These are phyloP conservation scores for Argentina anserina DNA, from an alignment of 306 rosid genomes.

Conservation along the genomic window DNA sequence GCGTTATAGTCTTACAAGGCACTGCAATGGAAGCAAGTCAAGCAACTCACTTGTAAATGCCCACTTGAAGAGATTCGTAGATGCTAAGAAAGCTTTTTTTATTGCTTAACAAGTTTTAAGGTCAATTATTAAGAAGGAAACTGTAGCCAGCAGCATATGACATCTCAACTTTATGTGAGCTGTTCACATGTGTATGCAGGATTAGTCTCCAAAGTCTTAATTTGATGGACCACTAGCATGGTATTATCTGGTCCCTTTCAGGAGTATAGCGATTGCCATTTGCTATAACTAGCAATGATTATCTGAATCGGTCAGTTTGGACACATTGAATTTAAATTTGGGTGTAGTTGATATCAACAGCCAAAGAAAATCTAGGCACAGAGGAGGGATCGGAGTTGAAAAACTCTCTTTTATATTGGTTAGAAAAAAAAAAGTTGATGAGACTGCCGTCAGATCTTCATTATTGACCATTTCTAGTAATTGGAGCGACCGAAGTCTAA, in stretches of 20 bases:
- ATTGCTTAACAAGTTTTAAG: conserved; percentile 16
- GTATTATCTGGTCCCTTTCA: conserved; percentile 5
- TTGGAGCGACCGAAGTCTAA: too few relatives aligned
- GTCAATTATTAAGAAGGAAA: conserved; percentile 25
- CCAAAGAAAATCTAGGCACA: neutral
- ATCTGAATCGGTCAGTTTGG: neutral
- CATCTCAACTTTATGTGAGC: conserved; percentile 48
- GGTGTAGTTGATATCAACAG: neutral
- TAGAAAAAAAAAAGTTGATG: too few relatives aligned
- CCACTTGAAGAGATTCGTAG: conserved; percentile 29
- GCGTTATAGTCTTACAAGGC: neutral
- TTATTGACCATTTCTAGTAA: too few relatives aligned
- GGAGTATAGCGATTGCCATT: neutral
- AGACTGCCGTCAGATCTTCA: too few relatives aligned
- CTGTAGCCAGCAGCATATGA: conserved; percentile 18
- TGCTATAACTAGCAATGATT: conserved; percentile 17
- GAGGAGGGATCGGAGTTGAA: neutral
- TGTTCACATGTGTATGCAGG: conserved; percentile 41
- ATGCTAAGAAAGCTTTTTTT: conserved; percentile 21
- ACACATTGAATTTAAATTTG: neutral
- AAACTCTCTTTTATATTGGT: too few relatives aligned
- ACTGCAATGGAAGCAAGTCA: conserved; percentile 17
- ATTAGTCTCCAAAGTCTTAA: conserved; percentile 19
- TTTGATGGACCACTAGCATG: conserved; percentile 30
- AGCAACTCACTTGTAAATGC: conserved; percentile 5